Percentiles rank a stretch among this genome's conserved stretches.
Evolutionary conservation across 2,329 filamentous ascomycete genomes (phyloP).

Genomic region (Cordyceps tenuipes): DNA sequence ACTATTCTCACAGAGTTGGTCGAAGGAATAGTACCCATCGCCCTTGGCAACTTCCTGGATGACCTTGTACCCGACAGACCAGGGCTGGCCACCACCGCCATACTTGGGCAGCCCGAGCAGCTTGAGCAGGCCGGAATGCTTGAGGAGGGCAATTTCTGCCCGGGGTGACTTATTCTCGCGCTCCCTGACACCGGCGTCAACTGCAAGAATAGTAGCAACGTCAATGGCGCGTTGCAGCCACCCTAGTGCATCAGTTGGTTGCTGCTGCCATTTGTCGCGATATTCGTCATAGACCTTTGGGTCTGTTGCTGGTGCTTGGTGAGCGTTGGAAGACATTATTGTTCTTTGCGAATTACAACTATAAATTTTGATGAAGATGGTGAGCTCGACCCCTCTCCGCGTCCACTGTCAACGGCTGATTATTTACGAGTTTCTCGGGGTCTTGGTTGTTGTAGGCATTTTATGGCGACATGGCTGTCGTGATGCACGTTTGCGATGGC

Average conservation of each 20-base stretch:
- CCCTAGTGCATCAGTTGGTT: slow-evolving; percentile 22
- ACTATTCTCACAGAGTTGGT: neutral
- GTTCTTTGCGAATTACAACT: neutral
- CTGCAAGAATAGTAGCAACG: slow-evolving; percentile 26
- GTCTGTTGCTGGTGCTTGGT: slow-evolving; percentile 20
- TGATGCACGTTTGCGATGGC: slow-evolving; percentile 1
- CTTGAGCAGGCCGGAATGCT: slow-evolving; percentile 32
- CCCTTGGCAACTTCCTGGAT: slow-evolving; percentile 56
- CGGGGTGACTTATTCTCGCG: slow-evolving; percentile 31
- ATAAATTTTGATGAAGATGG: neutral
- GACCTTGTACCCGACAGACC: slow-evolving; percentile 45
- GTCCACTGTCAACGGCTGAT: too few relatives aligned
- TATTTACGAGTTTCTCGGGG: neutral
- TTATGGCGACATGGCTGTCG: slow-evolving; percentile 4
- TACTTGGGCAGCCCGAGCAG: slow-evolving; percentile 31
- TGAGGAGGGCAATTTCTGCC: slow-evolving; percentile 32
- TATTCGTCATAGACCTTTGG: slow-evolving; percentile 30
- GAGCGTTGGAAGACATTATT: slow-evolving; percentile 14
- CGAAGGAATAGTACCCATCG: slow-evolving; percentile 41
- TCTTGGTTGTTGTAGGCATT: neutral
- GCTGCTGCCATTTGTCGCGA: slow-evolving; percentile 25
- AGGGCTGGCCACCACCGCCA: slow-evolving; percentile 35
- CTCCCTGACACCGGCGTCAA: slow-evolving; percentile 28
- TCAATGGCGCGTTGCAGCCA: slow-evolving; percentile 34
- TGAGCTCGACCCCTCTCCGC: neutral